Evolutionary conservation across 208 protist genomes (phyloP), one percentile per base, ranked within the genome.

Genomic region (Wallacemonas sp.): DNA sequence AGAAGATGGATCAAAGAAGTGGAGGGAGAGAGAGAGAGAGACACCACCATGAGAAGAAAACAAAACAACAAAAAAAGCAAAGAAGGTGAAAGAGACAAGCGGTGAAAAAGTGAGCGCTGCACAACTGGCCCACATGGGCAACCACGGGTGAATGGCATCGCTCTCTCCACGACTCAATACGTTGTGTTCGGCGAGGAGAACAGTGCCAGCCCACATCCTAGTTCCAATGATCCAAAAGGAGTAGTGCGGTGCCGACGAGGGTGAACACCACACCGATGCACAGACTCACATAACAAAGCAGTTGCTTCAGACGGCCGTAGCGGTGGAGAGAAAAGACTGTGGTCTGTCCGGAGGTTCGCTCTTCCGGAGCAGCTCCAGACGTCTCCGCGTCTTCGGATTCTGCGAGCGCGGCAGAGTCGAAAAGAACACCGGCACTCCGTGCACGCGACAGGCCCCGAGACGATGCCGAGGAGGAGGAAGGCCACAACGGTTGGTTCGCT

Each of bases 261-360:
- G 79, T 80, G 51, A 81, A 79, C n/a, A 53, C 59, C 21, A 86
- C 4, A 3, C 84, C 84, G 0, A 77, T 28, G 9, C 71, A 28
- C 14, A 72, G 64, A 31, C 72, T 74, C 15, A 84, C n/a, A 1
- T 73, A 2, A 27, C 80, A 68, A 26, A 90, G 44, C n/a, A 62
- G 15, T 28, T 28, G 70, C 59, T 77, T 77, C 42, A 77, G 11
- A 9, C 71, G 71, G 53, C 66, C 62, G 34, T 70, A 69, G 3
- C 70, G 70, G 19, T 53, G 39, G 46, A 21, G 5, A 26, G 46
- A 54, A 8, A 54, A 31, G 6, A 54, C 46, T 31, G 24, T 4
- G 46, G 31, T 5, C 15, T 8, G 46, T 54, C 9, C 6, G 9
- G 36, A 14, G 9, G 36, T 17, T 17, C 36, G n/a, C 17, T 12